Conservation (phyloP, 768 basidiomycete species). For the Macrolepiota fuliginosa region DNA sequence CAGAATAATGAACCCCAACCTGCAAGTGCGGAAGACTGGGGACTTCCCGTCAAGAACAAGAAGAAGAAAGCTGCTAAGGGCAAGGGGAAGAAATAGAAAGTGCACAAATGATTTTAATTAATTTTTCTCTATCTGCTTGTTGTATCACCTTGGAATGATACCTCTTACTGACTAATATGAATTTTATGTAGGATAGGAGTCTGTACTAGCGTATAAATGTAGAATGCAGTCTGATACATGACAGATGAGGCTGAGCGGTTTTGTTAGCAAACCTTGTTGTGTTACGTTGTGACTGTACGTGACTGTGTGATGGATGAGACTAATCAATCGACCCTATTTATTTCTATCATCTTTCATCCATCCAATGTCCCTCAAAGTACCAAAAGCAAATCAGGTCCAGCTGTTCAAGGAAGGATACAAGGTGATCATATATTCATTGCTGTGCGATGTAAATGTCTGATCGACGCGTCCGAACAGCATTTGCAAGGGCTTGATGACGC, state of each 20-base stretch:
- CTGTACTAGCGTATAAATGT: no score
- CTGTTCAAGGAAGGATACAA: conserved; percentile 99
- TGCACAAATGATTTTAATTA: no score
- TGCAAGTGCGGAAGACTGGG: conserved; percentile 12
- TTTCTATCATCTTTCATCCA: neutral
- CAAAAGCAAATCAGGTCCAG: conserved; percentile 82
- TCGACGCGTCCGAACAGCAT: conserved; percentile 36
- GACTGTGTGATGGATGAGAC: no score
- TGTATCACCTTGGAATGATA: no score
- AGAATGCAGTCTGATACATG: no score
- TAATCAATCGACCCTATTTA: neutral
- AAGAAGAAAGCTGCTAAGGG: conserved; percentile 21
- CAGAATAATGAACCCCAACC: neutral
- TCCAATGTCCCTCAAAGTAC: conserved; percentile 90
- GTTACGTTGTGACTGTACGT: no score
- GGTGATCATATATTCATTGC: conserved; percentile 34
- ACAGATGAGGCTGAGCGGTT: no score
- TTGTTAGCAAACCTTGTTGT: no score
- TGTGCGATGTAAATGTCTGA: neutral
- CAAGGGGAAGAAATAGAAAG: conserved; percentile 9
- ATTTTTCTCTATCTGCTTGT: no score
- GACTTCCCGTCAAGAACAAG: conserved; percentile 16
- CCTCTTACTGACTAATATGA: no score
- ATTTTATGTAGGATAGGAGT: no score
- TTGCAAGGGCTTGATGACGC: conserved; percentile 93